Percentiles rank a stretch among this genome's conserved stretches.
Conservation (phyloP, 2,329 filamentous ascomycete genomes). For the Dactylellina cionopaga region DNA sequence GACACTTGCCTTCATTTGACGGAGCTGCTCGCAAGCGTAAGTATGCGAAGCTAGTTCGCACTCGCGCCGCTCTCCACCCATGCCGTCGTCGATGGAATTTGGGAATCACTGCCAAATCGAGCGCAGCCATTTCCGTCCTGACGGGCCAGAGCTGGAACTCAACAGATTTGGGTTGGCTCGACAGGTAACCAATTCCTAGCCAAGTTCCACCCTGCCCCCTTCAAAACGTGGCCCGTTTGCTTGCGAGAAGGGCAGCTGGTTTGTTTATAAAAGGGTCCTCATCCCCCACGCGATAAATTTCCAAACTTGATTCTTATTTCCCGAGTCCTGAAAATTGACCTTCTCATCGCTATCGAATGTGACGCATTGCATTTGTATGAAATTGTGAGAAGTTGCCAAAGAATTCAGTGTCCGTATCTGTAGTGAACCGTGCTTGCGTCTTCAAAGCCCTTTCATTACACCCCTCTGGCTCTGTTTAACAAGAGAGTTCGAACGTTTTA, state of each 20-base stretch:
- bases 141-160: conserved; percentile 36
- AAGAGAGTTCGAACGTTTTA: background rate
- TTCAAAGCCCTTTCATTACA: conserved; percentile 31
- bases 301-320: conserved; percentile 38
- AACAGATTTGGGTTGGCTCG: conserved; percentile 40
- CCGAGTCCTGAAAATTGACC: conserved; percentile 46
- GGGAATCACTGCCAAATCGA: conserved; percentile 47
- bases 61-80: conserved; percentile 4
- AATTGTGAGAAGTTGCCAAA: conserved; percentile 42
- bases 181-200: conserved; percentile 32
- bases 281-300: conserved; percentile 39
- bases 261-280: conserved; percentile 45
- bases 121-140: conserved; percentile 51
- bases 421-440: conserved; percentile 20
- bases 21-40: conserved; percentile 48
- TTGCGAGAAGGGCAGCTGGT: conserved; percentile 27
- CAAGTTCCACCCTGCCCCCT: conserved; percentile 40
- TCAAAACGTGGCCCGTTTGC: conserved; percentile 40
- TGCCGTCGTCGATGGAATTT: conserved; percentile 50
- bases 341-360: conserved; percentile 47
- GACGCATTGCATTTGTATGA: conserved; percentile 36
- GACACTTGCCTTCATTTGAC: conserved; percentile 39
- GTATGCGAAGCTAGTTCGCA: conserved; percentile 29
- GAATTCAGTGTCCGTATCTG: conserved; percentile 31
- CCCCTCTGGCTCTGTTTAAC: conserved; percentile 5